Base-by-base conservation (phyloP, 2,329 filamentous ascomycete genomes). In the Sphaerulina musiva region DNA sequence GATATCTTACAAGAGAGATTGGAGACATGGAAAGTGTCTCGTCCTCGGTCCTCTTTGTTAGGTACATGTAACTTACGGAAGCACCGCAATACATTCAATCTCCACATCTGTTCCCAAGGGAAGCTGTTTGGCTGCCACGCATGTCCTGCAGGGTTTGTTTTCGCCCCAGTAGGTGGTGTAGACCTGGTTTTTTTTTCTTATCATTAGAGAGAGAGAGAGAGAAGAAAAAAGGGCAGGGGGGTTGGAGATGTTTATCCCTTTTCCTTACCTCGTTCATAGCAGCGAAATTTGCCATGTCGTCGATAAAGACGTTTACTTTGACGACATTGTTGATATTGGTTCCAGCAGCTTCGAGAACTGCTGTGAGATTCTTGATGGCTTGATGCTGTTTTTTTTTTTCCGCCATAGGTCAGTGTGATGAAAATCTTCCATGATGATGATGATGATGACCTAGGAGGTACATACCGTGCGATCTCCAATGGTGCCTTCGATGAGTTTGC, bases 271-370 rank as follows among this genome's bases (percentile, higher is more conserved):
- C 76, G 57, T 82, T 83, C 71, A 84, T 78, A 8, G 73, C 71
- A 0, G 73, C 76, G 65, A 86, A 87, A 66, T 86, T 75, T 45
- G 78, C 73, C 82, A 87, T 87, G 54, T 78, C 76, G 1, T 78
- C 80, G 17, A 87, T 66, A 65, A 83, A 87, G 26, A 86, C 74
- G 62, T 85, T 86, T 57, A 84, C 78, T 69, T 87, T 86, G 66
- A 87, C 77, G 0, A 82, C 78, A 53, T 85, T 83, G 31, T 77
- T 72, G 38, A 86, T 71, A 54, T 73, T 75, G 48, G 77, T 80
- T 0, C 82, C 82, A 0, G 82, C 80, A 7, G 78, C 83, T 59
- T 80, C 74, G 17, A 87, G 80, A 5, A 86, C 75, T 2, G 76
- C 75, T 6, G 73, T 66, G 11, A 86, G 73, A 69, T 86, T 86